These are phyloP conservation scores for Candida oleophila DNA, from an alignment of 805 yeast species.

Conservation along the genomic window DNA sequence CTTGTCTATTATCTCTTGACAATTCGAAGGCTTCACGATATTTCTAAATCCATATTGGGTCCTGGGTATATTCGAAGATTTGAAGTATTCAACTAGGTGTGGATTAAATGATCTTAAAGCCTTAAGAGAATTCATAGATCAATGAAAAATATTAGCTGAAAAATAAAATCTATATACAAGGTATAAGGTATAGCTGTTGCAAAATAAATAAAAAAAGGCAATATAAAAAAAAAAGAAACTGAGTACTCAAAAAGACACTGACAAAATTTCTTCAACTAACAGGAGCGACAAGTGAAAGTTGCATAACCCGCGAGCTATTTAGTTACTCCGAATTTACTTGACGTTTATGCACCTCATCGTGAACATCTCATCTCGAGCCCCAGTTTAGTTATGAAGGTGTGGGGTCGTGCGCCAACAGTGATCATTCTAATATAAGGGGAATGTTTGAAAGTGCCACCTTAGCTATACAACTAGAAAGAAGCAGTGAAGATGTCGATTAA, in stretches of 20 bases:
- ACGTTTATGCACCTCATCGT: background rate
- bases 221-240: too few species aligned
- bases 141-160: background rate
- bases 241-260: too few species aligned
- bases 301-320: too few species aligned
- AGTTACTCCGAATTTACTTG: too few species aligned
- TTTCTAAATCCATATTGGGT: conserved; percentile 26
- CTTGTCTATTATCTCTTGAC: conserved; percentile 45
- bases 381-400: background rate
- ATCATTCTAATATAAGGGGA: background rate
- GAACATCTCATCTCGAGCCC: background rate
- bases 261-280: too few species aligned
- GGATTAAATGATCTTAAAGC: conserved; percentile 24
- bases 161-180: too few species aligned
- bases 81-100: conserved; percentile 20
- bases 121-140: background rate
- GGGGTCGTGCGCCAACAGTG: background rate
- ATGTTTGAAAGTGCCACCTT: background rate
- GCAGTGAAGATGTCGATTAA: conserved; percentile 4
- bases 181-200: too few species aligned
- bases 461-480: background rate
- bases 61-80: conserved; percentile 16
- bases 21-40: conserved; percentile 17
- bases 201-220: too few species aligned
- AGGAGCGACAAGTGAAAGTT: too few species aligned